phyloP scores from a whole-genome alignment of 495 filamentous ascomycete species.

The Pseudoneurospora amorphoporcata region DNA sequence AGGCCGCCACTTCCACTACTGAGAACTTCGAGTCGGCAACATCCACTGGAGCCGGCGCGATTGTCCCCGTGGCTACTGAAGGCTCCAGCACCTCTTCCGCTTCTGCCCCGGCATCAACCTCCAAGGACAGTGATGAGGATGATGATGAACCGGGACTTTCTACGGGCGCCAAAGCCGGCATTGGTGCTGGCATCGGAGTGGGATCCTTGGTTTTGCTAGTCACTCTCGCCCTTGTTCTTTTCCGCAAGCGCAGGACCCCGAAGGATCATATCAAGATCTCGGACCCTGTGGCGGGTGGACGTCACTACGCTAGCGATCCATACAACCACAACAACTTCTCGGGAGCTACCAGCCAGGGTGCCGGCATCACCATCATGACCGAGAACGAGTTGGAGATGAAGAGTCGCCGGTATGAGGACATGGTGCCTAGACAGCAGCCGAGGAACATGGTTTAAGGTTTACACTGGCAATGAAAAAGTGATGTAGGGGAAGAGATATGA shows the following conservation, averaged over 20 bases:
- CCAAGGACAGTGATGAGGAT: not conserved
- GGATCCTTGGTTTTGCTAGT: slow-evolving; percentile 18
- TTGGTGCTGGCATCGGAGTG: slow-evolving; percentile 30
- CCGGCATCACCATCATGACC: not conserved
- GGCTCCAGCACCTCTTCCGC: slow-evolving; percentile 6
- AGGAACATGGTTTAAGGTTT: slow-evolving; percentile 32
- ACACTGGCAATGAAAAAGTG: not conserved
- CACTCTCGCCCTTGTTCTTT: slow-evolving; percentile 17
- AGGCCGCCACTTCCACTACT: not conserved
- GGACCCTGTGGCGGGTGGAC: slow-evolving; percentile 27
- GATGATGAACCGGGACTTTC: slow-evolving; percentile 11
- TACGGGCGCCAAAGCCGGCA: slow-evolving; percentile 31
- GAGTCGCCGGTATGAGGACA: slow-evolving; percentile 36
- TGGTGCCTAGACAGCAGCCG: slow-evolving; percentile 32
- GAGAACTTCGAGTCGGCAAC: not conserved
- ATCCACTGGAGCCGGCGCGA: slow-evolving; percentile 5
- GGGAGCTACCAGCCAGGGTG: slow-evolving; percentile 12
- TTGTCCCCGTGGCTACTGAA: not conserved
- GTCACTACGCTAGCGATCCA: slow-evolving; percentile 20
- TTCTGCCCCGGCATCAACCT: slow-evolving; percentile 7
- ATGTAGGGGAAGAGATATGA: not conserved
- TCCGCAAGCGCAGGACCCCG: slow-evolving; percentile 20
- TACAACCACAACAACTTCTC: slow-evolving; percentile 16
- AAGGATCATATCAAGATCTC: slow-evolving; percentile 31
- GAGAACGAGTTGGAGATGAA: slow-evolving; percentile 29